Percentiles rank a stretch among this genome's conserved stretches.
phyloP scores from a whole-genome alignment of 768 basidiomycete genomes.

The Megacollybia marginata region DNA sequence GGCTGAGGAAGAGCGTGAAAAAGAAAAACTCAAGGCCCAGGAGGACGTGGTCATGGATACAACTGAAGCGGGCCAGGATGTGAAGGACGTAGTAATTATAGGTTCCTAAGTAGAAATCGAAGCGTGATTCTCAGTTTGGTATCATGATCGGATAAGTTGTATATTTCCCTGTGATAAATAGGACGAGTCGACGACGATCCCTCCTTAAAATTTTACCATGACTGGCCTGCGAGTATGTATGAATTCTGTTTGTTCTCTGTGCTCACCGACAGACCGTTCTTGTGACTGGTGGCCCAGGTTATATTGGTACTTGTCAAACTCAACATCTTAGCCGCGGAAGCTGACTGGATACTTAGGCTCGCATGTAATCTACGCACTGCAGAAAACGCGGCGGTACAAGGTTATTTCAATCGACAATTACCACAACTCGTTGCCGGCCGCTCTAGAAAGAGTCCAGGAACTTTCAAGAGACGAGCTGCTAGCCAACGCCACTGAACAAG shows the following conservation, averaged over 20 bases:
- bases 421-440: conserved; percentile 79
- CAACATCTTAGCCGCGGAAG: conserved; percentile 1
- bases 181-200: too few relatives aligned
- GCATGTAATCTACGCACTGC: conserved; percentile 82
- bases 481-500: conserved; percentile 52
- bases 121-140: background rate
- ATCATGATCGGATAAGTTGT: background rate
- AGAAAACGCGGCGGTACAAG: conserved; percentile 83
- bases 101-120: background rate
- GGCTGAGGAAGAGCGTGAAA: conserved; percentile 26
- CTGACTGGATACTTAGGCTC: conserved; percentile 51
- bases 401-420: conserved; percentile 94
- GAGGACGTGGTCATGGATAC: conserved; percentile 1
- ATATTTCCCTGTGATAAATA: too few relatives aligned
- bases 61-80: conserved; percentile 31
- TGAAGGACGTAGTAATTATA: conserved; percentile 28
- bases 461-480: conserved; percentile 74
- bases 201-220: background rate
- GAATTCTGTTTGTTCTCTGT: background rate
- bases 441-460: conserved; percentile 70
- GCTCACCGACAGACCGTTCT: conserved; percentile 42
- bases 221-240: conserved; percentile 9
- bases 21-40: conserved; percentile 13
- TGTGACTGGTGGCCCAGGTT: conserved; percentile 80
- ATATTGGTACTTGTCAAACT: conserved; percentile 66